A percentile compares a stretch with the other conserved stretches of the same genome.
Evolutionary conservation across 139 green algal species (phyloP).

Genomic region (Monoraphidium neglectum): DNA sequence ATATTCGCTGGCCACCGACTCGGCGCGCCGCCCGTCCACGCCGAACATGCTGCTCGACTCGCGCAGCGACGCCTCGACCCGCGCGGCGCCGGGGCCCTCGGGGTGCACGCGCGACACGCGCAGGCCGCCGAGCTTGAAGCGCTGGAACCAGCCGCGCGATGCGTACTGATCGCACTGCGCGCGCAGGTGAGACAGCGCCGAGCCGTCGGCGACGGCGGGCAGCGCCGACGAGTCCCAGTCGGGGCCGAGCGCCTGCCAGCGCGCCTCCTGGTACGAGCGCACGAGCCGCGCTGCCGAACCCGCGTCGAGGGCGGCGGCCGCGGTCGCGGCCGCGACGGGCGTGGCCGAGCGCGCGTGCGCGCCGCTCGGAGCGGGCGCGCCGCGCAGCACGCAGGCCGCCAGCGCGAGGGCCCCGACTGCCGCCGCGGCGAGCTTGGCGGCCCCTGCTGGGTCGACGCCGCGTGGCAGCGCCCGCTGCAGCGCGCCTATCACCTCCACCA

Average conservation of each 20-base stretch:
- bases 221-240: slow-evolving; percentile 22
- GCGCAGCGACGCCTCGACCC: neutral
- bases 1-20: slow-evolving; percentile 27
- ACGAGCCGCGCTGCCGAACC: neutral
- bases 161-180: slow-evolving; percentile 7
- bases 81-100: neutral
- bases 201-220: slow-evolving; percentile 1
- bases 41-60: slow-evolving; percentile 11
- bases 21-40: slow-evolving; percentile 25
- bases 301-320: neutral
- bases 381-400: slow-evolving; percentile 2
- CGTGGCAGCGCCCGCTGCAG: neutral
- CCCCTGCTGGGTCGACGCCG: neutral
- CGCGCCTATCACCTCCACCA: too few relatives aligned
- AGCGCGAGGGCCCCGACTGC: neutral
- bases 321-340: neutral
- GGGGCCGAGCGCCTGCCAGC: slow-evolving; percentile 15
- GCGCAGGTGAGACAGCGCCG: neutral
- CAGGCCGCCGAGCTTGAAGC: neutral
- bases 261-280: slow-evolving; percentile 12
- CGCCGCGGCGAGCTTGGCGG: neutral
- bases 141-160: slow-evolving; percentile 26
- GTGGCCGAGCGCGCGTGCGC: neutral
- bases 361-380: neutral
- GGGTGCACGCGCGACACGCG: neutral